These are phyloP conservation scores for Colletotrichum sp. DNA, from an alignment of 2,329 filamentous ascomycete species.

Conservation along the genomic window DNA sequence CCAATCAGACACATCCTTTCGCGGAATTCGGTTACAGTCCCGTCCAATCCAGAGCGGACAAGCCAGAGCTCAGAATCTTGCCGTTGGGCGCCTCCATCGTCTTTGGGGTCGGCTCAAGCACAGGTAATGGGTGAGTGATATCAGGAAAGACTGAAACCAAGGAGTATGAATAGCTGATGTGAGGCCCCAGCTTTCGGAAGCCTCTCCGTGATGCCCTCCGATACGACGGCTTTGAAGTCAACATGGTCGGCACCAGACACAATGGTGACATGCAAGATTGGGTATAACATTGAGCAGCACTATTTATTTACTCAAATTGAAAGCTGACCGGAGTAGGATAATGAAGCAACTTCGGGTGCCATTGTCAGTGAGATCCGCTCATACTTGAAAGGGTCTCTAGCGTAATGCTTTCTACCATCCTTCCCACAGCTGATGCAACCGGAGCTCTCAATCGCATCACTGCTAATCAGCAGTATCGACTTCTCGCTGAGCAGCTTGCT, in stretches of 20 bases:
- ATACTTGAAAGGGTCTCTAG: not conserved
- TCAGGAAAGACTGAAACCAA: accelerated
- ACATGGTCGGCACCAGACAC: not conserved
- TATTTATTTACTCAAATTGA: not conserved
- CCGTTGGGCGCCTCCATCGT: not conserved
- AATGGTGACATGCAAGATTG: not conserved
- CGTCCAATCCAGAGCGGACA: not conserved
- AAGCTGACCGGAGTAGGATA: not conserved
- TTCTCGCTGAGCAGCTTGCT: not conserved
- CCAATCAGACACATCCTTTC: not conserved
- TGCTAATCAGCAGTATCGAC: not conserved
- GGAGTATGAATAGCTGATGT: not conserved
- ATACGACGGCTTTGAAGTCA: not conserved
- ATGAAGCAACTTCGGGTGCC: not conserved
- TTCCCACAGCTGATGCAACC: not conserved
- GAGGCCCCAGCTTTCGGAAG: not conserved
- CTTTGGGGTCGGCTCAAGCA: not conserved
- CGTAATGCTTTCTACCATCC: not conserved
- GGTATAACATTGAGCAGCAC: not conserved
- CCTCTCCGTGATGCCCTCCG: not conserved
- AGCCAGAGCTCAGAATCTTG: not conserved
- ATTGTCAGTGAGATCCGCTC: not conserved
- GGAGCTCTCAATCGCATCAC: not conserved
- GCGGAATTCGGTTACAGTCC: not conserved
- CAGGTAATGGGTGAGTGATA: not conserved